Conservation (phyloP, 2,329 filamentous ascomycete genomes). For the Fusarium proliferatum region DNA sequence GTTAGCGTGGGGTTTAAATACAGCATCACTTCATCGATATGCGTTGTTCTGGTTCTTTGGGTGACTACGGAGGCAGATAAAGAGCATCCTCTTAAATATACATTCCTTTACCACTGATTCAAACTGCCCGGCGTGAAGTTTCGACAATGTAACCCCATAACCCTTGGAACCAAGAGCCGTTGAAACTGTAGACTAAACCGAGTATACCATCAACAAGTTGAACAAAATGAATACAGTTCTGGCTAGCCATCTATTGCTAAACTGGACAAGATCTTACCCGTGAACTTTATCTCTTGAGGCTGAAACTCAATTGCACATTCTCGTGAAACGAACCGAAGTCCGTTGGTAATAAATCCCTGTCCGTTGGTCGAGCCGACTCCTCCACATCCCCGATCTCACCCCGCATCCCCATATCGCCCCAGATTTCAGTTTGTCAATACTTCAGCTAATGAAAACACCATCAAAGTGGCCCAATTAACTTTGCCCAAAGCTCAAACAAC, state of each 20-base stretch:
- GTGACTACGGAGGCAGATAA: rapidly evolving
- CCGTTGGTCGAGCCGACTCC: neutral
- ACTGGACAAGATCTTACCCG: neutral
- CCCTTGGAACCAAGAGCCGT: neutral
- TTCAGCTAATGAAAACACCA: neutral
- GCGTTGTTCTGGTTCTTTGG: neutral
- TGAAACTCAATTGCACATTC: neutral
- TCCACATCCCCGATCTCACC: neutral
- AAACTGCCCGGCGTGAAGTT: too few species aligned
- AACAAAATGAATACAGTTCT: too few species aligned
- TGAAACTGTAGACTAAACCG: neutral
- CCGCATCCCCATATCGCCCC: neutral
- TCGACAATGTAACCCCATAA: too few species aligned
- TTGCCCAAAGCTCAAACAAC: constrained; percentile 9
- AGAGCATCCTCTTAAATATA: too few species aligned
- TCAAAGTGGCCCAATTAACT: constrained; percentile 4
- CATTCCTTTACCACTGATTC: too few species aligned
- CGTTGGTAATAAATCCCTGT: neutral
- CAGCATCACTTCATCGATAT: too few species aligned
- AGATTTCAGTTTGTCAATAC: neutral
- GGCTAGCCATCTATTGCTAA: neutral
- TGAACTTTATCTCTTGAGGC: neutral
- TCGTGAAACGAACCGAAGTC: neutral
- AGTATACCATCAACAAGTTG: neutral
- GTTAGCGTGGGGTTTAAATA: neutral